Evolutionary conservation across 768 basidiomycete genomes (phyloP).

Genomic region (Boletus sp.): DNA sequence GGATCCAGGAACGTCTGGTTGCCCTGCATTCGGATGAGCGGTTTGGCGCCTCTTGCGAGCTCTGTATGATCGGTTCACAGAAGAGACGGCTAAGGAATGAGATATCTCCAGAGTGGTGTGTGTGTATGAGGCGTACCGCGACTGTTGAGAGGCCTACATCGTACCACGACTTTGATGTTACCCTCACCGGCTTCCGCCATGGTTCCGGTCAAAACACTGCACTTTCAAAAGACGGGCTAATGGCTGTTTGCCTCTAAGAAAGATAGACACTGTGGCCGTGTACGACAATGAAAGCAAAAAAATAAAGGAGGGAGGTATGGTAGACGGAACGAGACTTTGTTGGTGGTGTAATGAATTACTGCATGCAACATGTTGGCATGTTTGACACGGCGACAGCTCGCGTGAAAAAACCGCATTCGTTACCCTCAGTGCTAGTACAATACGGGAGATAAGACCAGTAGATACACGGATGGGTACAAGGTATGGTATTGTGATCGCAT

Average conservation of each 20-base stretch:
- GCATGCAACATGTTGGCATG: conserved; percentile 6
- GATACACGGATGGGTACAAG: background rate
- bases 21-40: conserved; percentile 92
- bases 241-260: conserved; percentile 10
- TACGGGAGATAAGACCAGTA: background rate
- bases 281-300: conserved; percentile 2
- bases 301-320: conserved; percentile 2
- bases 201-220: conserved; percentile 20
- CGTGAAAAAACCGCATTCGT: conserved; percentile 22
- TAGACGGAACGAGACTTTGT: conserved; percentile 6
- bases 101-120: background rate
- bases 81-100: background rate
- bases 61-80: conserved; percentile 47
- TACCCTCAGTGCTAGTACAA: background rate
- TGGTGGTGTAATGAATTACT: conserved; percentile 2
- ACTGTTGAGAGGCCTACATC: conserved; percentile 95
- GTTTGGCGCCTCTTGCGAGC: conserved; percentile 88
- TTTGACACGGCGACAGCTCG: conserved; percentile 17
- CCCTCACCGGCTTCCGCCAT: conserved; percentile 83
- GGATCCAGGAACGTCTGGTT: conserved; percentile 93
- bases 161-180: conserved; percentile 90
- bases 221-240: conserved; percentile 11
- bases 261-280: conserved; percentile 7
- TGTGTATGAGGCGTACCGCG: conserved; percentile 61
- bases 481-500: background rate